These are phyloP conservation scores for Penicillium psychrofluorescens DNA, from an alignment of 495 filamentous ascomycete species.

Conservation along the genomic window DNA sequence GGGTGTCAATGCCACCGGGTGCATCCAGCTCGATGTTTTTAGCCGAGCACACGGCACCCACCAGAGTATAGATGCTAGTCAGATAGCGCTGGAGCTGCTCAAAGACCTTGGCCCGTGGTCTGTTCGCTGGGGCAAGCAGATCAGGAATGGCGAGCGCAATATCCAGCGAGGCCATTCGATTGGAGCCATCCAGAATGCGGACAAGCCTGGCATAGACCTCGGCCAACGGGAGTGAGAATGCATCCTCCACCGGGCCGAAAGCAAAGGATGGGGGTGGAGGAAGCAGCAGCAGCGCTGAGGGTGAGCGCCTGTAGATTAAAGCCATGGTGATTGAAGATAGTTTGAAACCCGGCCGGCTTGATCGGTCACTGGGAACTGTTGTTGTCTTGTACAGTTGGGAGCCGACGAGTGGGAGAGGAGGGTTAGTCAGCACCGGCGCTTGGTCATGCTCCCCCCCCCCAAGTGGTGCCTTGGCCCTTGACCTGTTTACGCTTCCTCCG, in stretches of 20 bases:
- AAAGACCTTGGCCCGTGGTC: slow-evolving; percentile 50
- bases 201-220: slow-evolving; percentile 24
- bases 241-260: slow-evolving; percentile 28
- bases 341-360: too few species aligned
- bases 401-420: background rate
- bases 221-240: slow-evolving; percentile 32
- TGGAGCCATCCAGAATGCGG: slow-evolving; percentile 18
- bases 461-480: too few species aligned
- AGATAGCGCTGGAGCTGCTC: slow-evolving; percentile 60
- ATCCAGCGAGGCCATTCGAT: slow-evolving; percentile 29
- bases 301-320: slow-evolving; percentile 12
- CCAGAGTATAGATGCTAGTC: slow-evolving; percentile 69
- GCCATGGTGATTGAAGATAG: slow-evolving; percentile 11
- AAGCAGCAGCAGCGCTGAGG: slow-evolving; percentile 39
- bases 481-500: too few species aligned
- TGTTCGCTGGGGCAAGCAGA: slow-evolving; percentile 27
- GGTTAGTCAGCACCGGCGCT: background rate
- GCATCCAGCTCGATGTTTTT: slow-evolving; percentile 55
- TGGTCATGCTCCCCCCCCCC: too few species aligned
- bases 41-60: slow-evolving; percentile 59
- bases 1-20: slow-evolving; percentile 67
- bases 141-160: slow-evolving; percentile 37
- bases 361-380: too few species aligned
- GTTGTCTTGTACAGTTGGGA: too few species aligned
- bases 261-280: slow-evolving; percentile 38